A percentile compares a stretch with the other conserved stretches of the same genome.
Conservation (phyloP, 1,284 basidiomycete species). For the Moesziomyces sp. region DNA sequence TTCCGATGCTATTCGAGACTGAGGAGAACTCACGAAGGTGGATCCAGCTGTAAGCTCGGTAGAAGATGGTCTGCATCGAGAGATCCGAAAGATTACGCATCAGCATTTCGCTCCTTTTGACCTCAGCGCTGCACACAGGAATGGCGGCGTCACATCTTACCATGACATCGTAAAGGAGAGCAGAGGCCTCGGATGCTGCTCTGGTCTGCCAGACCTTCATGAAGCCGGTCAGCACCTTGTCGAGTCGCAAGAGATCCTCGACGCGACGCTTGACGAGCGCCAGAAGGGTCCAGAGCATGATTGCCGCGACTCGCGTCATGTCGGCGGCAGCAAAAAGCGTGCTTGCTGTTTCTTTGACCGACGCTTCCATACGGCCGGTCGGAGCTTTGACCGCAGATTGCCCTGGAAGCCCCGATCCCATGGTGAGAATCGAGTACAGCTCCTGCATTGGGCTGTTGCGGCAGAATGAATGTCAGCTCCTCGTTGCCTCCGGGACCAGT, state of each 20-base stretch:
- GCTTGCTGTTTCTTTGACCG: slow-evolving; percentile 3
- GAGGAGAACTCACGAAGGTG: slow-evolving; percentile 16
- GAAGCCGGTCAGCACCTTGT: slow-evolving; percentile 18
- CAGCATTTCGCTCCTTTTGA: not conserved
- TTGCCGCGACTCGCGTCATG: slow-evolving; percentile 18
- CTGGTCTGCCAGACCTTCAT: slow-evolving; percentile 24
- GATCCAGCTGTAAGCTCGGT: slow-evolving; percentile 21
- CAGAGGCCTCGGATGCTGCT: not conserved
- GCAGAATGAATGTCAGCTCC: not conserved
- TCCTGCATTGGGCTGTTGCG: slow-evolving; percentile 19
- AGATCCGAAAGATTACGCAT: not conserved
- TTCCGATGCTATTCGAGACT: no score
- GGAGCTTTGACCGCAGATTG: not conserved
- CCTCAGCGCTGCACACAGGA: no score
- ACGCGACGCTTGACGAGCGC: slow-evolving; percentile 22
- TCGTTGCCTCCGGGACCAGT: no score
- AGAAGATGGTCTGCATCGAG: slow-evolving; percentile 15
- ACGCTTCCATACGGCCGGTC: not conserved
- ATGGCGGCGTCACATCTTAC: not conserved
- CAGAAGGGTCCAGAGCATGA: slow-evolving; percentile 27
- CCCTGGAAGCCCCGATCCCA: not conserved
- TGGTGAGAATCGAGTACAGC: slow-evolving; percentile 8
- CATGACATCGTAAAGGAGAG: slow-evolving; percentile 4
- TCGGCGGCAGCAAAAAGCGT: slow-evolving; percentile 11
- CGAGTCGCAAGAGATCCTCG: slow-evolving; percentile 23